These are phyloP conservation scores for Phialemoniopsis sp. DNA, from an alignment of 2,329 filamentous ascomycete genomes.

Conservation along the genomic window DNA sequence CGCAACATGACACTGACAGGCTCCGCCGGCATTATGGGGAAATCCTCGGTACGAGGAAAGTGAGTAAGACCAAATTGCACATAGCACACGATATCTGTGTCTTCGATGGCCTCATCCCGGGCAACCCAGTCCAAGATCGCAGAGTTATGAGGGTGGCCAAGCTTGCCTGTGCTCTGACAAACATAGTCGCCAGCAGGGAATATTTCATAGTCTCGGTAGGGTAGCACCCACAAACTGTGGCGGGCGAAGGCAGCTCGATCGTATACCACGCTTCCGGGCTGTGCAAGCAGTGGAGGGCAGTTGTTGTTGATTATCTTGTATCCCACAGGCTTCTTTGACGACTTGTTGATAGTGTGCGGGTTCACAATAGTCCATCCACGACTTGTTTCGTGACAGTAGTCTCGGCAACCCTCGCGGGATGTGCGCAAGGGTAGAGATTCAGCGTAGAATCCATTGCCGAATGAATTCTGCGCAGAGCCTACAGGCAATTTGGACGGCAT, in stretches of 20 bases:
- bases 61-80: constrained; percentile 40
- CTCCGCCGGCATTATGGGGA: constrained; percentile 67
- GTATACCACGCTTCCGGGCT: constrained; percentile 47
- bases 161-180: constrained; percentile 55
- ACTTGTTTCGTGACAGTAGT: constrained; percentile 52
- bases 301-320: constrained; percentile 46
- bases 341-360: constrained; percentile 44
- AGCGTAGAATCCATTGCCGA: too few species aligned
- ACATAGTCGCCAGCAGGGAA: constrained; percentile 57
- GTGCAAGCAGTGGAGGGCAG: constrained; percentile 53
- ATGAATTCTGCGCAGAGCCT: too few species aligned
- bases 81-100: constrained; percentile 53
- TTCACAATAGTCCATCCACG: constrained; percentile 37
- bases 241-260: constrained; percentile 56
- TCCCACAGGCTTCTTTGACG: constrained; percentile 41
- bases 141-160: constrained; percentile 39
- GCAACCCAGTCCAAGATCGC: constrained; percentile 34
- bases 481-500: too few species aligned
- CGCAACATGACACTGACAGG: constrained; percentile 62
- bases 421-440: too few species aligned
- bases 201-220: constrained; percentile 53
- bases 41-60: constrained; percentile 28
- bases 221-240: constrained; percentile 55
- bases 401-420: constrained; percentile 39
- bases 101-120: too few species aligned